phyloP scores from a whole-genome alignment of 2,329 filamentous ascomycete genomes.

The Ophiostoma sp. region DNA sequence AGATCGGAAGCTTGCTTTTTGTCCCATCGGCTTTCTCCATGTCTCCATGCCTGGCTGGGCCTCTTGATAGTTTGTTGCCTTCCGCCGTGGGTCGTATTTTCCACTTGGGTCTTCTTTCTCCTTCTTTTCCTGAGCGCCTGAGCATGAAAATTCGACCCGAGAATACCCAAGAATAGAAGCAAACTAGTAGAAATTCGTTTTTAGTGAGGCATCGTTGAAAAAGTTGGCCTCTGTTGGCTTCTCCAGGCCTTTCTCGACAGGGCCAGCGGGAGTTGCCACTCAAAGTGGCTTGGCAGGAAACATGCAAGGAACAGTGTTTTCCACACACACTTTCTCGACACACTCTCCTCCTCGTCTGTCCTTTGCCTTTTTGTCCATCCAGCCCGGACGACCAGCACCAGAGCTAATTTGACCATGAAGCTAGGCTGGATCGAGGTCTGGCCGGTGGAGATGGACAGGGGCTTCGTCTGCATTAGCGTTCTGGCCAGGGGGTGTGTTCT shows the following conservation, averaged over 20 bases:
- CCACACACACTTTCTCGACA: neutral
- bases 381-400: neutral
- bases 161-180: conserved; percentile 14
- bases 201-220: neutral
- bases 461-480: conserved; percentile 9
- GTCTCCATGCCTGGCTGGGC: neutral
- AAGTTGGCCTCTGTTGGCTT: neutral
- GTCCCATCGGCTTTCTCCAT: neutral
- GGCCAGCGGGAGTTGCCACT: conserved; percentile 22
- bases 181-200: neutral
- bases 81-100: neutral
- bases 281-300: conserved; percentile 15
- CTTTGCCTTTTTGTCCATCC: neutral
- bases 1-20: neutral
- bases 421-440: conserved; percentile 11
- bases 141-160: neutral
- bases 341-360: neutral
- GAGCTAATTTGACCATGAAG: neutral
- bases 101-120: neutral
- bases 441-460: conserved; percentile 10
- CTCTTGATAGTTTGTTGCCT: neutral
- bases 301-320: conserved; percentile 16
- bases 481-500: neutral
- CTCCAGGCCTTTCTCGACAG: neutral
- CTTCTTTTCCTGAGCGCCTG: neutral